phyloP scores from a whole-genome alignment of 2,329 filamentous ascomycete species.

The Talaromyces albobiverticillius region DNA sequence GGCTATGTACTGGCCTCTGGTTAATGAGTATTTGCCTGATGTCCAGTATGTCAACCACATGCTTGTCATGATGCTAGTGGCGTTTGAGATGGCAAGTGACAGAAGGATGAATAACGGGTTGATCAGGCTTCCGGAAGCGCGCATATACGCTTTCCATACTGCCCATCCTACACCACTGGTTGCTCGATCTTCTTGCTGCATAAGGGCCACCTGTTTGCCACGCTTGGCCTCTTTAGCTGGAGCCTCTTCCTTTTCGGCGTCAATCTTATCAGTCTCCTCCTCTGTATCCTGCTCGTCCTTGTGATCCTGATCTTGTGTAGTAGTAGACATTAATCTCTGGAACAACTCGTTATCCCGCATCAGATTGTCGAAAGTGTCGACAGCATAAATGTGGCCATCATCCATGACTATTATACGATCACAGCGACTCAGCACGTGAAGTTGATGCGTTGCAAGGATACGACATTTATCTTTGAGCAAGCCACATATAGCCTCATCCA shows the following conservation, averaged over 20 bases:
- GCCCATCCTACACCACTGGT: slow-evolving; percentile 74
- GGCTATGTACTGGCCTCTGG: slow-evolving; percentile 67
- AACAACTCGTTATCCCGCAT: slow-evolving; percentile 78
- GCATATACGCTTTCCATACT: slow-evolving; percentile 75
- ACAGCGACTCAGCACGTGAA: slow-evolving; percentile 86
- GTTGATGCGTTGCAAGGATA: slow-evolving; percentile 89
- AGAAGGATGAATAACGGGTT: slow-evolving; percentile 59
- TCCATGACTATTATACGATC: slow-evolving; percentile 95
- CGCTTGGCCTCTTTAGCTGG: slow-evolving; percentile 38
- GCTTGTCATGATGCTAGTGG: slow-evolving; percentile 80
- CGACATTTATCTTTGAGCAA: slow-evolving; percentile 85
- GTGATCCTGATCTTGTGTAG: slow-evolving; percentile 59
- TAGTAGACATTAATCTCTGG: slow-evolving; percentile 76
- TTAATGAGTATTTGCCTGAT: slow-evolving; percentile 66
- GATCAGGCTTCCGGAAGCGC: slow-evolving; percentile 67
- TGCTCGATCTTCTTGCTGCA: slow-evolving; percentile 57
- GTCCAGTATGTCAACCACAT: slow-evolving; percentile 96
- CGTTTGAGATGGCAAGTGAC: slow-evolving; percentile 70
- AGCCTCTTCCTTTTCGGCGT: slow-evolving; percentile 45
- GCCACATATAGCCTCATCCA: slow-evolving; percentile 90
- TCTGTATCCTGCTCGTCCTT: slow-evolving; percentile 47
- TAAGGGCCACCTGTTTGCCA: slow-evolving; percentile 36
- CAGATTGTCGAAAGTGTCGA: slow-evolving; percentile 86
- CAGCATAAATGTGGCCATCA: slow-evolving; percentile 73
- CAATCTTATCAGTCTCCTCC: slow-evolving; percentile 35